Percentiles rank a stretch among this genome's conserved stretches.
Conservation (phyloP, 2,329 filamentous ascomycete genomes). For the Lecanicillium sp. region DNA sequence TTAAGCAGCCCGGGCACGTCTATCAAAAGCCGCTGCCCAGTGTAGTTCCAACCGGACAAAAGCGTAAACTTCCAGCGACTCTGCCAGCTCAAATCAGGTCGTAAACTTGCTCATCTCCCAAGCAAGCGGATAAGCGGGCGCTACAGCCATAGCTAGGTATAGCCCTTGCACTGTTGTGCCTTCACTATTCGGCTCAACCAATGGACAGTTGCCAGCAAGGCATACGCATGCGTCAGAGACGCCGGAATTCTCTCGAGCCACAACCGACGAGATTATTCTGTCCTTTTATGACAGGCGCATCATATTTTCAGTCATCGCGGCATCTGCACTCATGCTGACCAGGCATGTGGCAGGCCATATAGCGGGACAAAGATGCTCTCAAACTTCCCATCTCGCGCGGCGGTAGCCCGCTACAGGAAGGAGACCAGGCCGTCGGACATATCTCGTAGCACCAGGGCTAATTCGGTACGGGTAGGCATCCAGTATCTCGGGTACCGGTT, state of each 20-base stretch:
- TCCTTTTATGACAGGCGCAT: slow-evolving; percentile 3
- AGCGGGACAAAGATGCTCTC: slow-evolving; percentile 20
- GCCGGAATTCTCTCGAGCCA: slow-evolving; percentile 9
- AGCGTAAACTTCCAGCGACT: no score
- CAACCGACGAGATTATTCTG: slow-evolving; percentile 6
- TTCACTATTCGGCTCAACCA: slow-evolving; percentile 5
- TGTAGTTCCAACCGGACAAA: no score
- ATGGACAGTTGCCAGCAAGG: slow-evolving; percentile 6
- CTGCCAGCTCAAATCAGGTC: no score
- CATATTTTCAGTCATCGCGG: slow-evolving; percentile 4
- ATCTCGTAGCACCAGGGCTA: slow-evolving; percentile 7
- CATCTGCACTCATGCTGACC: slow-evolving; percentile 36
- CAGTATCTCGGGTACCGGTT: slow-evolving; percentile 19
- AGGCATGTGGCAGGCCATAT: slow-evolving; percentile 27
- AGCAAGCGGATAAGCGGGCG: no score
- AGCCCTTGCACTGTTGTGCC: background rate
- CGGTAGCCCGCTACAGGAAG: slow-evolving; percentile 6
- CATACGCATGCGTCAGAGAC: background rate
- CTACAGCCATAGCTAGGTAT: no score
- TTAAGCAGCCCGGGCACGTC: no score
- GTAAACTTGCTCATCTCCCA: no score
- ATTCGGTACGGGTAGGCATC: slow-evolving; percentile 3
- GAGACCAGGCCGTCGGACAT: slow-evolving; percentile 7
- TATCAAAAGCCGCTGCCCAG: no score
- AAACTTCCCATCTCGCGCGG: slow-evolving; percentile 10